These are phyloP conservation scores for Kodamaea hsintzibuensis DNA, from an alignment of 805 yeast species.

Conservation along the genomic window DNA sequence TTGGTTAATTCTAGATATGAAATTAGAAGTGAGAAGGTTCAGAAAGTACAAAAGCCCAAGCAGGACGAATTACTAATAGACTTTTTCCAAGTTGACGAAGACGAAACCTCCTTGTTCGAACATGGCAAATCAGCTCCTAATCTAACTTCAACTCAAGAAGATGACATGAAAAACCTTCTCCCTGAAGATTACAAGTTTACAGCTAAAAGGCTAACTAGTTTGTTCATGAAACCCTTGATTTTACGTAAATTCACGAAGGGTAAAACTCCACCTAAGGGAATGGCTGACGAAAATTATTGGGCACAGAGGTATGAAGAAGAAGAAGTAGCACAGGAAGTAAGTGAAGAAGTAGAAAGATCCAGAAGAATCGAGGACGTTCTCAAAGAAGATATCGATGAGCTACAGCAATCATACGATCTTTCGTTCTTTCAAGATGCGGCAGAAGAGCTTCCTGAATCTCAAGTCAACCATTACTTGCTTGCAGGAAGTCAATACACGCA, in stretches of 20 bases:
- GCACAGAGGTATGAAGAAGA: constrained; percentile 18
- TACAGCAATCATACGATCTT: constrained; percentile 20
- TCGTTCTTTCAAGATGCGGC: constrained; percentile 14
- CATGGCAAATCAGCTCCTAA: background rate
- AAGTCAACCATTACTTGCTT: background rate
- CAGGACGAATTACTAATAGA: constrained; percentile 4
- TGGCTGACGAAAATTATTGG: constrained; percentile 16
- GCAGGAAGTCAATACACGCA: background rate
- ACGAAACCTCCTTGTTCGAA: constrained; percentile 1
- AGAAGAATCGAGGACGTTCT: constrained; percentile 8
- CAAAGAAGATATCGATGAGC: constrained; percentile 18
- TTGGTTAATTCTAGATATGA: constrained; percentile 4
- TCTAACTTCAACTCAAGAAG: background rate
- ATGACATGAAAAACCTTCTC: constrained; percentile 12
- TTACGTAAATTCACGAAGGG: constrained; percentile 2
- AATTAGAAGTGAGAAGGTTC: constrained; percentile 6
- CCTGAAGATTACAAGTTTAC: constrained; percentile 23
- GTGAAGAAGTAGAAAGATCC: constrained; percentile 3
- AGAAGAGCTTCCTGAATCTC: background rate
- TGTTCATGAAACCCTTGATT: constrained; percentile 17
- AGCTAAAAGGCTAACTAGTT: constrained; percentile 18
- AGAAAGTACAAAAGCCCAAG: constrained; percentile 3
- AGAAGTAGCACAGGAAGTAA: background rate
- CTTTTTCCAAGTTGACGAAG: constrained; percentile 5
- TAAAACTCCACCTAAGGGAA: background rate